A percentile compares a stretch with the other conserved stretches of the same genome.
Conservation (phyloP, 139 green algal genomes). For the Axilococcus clingmanii region DNA sequence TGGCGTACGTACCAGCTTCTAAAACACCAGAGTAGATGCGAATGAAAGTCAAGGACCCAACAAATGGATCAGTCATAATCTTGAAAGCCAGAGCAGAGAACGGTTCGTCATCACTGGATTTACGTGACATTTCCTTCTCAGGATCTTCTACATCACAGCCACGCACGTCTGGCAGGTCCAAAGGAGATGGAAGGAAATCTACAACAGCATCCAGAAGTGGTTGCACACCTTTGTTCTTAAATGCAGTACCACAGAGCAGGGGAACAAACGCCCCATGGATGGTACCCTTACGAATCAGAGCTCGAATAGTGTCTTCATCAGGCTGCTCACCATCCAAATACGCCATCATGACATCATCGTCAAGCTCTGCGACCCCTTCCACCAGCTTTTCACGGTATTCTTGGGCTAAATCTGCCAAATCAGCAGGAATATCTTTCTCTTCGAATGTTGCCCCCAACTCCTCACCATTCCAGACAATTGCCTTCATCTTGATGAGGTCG, state of each 20-base stretch:
- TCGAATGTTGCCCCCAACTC: conserved; percentile 92
- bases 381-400: conserved; percentile 88
- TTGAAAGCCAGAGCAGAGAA: conserved; percentile 98
- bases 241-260: conserved; percentile 90
- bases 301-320: conserved; percentile 64
- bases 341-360: conserved; percentile 57
- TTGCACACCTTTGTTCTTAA: conserved; percentile 99
- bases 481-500: conserved; percentile 97
- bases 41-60: conserved; percentile 91
- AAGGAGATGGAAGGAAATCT: conserved; percentile 88
- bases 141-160: conserved; percentile 34
- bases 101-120: conserved; percentile 67
- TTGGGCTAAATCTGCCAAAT: conserved; percentile 66
- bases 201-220: conserved; percentile 94
- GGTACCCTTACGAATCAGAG: conserved; percentile 89
- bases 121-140: conserved; percentile 54
- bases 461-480: conserved; percentile 82
- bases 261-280: conserved; percentile 79
- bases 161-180: conserved; percentile 49
- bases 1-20: conserved; percentile 72
- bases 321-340: conserved; percentile 83
- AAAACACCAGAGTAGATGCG: conserved; percentile 82
- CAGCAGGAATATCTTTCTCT: conserved; percentile 73
- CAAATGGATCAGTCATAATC: conserved; percentile 96
- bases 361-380: conserved; percentile 80